phyloP scores from a whole-genome alignment of 2,329 filamentous ascomycete genomes.

The Penicillium sp. region DNA sequence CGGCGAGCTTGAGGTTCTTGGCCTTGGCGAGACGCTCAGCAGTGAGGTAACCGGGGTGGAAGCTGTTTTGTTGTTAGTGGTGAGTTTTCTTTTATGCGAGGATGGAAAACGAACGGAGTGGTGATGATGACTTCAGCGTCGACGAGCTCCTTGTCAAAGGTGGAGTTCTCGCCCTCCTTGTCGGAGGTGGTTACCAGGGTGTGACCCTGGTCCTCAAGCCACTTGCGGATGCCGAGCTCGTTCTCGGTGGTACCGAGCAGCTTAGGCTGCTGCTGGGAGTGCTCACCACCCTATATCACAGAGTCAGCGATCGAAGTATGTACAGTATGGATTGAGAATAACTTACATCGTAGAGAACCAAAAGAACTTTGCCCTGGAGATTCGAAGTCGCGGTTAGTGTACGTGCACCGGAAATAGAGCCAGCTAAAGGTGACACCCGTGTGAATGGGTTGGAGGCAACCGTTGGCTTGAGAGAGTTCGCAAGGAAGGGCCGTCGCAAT shows the following conservation, averaged over 20 bases:
- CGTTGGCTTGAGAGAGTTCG: constrained; percentile 34
- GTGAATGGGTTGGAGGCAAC: constrained; percentile 22
- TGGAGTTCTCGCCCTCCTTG: constrained; percentile 92
- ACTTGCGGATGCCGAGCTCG: constrained; percentile 94
- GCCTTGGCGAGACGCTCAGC: constrained; percentile 94
- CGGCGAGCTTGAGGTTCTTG: constrained; percentile 96
- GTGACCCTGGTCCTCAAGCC: constrained; percentile 96
- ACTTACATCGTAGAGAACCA: constrained; percentile 87
- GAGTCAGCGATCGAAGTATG: constrained; percentile 9
- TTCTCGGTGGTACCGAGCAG: constrained; percentile 96
- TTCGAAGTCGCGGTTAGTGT: constrained; percentile 64
- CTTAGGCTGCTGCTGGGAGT: constrained; percentile 82
- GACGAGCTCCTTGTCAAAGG: constrained; percentile 91
- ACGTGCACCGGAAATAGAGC: constrained; percentile 53
- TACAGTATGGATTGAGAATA: constrained; percentile 1
- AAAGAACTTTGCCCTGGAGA: constrained; percentile 90
- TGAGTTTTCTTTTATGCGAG: neutral
- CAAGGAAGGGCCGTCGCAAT: constrained; percentile 54
- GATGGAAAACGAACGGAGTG: constrained; percentile 58
- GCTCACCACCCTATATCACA: constrained; percentile 63
- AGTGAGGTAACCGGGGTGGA: constrained; percentile 97
- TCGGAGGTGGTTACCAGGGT: constrained; percentile 94
- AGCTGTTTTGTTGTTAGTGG: constrained; percentile 39
- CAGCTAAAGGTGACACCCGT: constrained; percentile 38
- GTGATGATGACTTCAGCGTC: constrained; percentile 99